Evolutionary conservation across 768 basidiomycete species (phyloP), one percentile per base, ranked within the genome.

Genomic region (Suillus subluteus): DNA sequence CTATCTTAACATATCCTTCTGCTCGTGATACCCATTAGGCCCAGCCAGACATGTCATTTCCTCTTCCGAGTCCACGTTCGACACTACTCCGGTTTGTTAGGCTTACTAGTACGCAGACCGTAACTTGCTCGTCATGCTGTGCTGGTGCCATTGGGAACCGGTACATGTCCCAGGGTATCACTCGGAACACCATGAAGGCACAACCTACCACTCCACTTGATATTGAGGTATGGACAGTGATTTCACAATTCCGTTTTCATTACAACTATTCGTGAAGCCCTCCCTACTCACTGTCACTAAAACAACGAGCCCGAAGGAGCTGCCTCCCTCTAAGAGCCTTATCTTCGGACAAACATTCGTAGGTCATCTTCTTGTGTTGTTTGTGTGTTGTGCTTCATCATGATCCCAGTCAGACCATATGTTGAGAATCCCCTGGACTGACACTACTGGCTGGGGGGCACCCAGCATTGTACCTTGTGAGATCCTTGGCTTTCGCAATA

Each of bases 261-360:
- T 3, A 35, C 66, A 43, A 58, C 26, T 65, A 46, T 62, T 52
- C 26, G 46, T n/a, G 7, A 66, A 92, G 91, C 81, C 84, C 52
- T 82, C 83, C 1, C 76, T 78, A 54, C 83, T 92, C 50, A 79
- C 87, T 67, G 71, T 91, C 30, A 78, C 74, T 11, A 78, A 74
- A 58, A 89, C 82, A 40, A 32, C 76, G 23, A 83, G 80, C 30
- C 93, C 91, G 1, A 87, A 86, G 69, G 76, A 83, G 9, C 80
- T 86, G 7, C 93, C 95, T 2, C 84, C 88, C 0, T 82, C 89
- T 13, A 85, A 88, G 1, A 82, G 83, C 44, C 84, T 98, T 64
- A 83, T 90, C 11, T 99, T 97, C 73, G 96, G 96, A 0, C 88
- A 88, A 73, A 92, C 88, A 30, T 96, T 97, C 72, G 91, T 91